Base-by-base conservation (phyloP, 257 asterid species). In the Leptodermis oblonga region DNA sequence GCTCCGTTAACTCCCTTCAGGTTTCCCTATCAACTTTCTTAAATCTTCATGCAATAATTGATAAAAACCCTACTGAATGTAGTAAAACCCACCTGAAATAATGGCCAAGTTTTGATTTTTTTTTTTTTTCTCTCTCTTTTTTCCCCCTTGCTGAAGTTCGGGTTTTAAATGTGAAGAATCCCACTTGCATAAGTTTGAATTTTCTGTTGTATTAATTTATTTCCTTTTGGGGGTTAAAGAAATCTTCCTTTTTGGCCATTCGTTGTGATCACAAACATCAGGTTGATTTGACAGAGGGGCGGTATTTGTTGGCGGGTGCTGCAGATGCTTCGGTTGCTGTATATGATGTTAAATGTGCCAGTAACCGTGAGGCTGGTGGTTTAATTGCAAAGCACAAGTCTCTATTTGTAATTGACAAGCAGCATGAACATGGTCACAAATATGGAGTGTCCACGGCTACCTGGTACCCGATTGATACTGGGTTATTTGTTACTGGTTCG, bases 211-310 rank as follows among this genome's bases (percentile, higher is more conserved):
- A 79, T 74, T 69, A n/a, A n/a, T n/a, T n/a, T n/a, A n/a, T n/a
- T n/a, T n/a, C n/a, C n/a, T n/a, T n/a, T n/a, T n/a, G n/a, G 65
- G 76, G 61, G 78, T 54, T 56, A 39, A 20, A 34, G 48, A 80
- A 71, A 72, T 33, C 41, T 68, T 43, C 61, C 63, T 79, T 75
- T 80, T 84, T n/a, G n/a, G 79, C 74, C 84, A 67, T 56, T 77
- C 73, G 23, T 80, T 79, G 59, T 76, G 87, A 83, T 85, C 84
- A 85, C 87, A 80, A 51, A 83, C 83, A 79, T 85, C 96, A 90
- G 97, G 97, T 91, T 85, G 99, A 94, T 87, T 87, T 94, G 91
- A 94, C 96, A 76, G 99, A 91, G 85, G 90, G 96, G 25, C 85
- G 99, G 54, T 94, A 94, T 80, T 84, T 94, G 70, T 78, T 94